Percentiles rank a stretch among this genome's conserved stretches.
Evolutionary conservation across 2,329 filamentous ascomycete genomes (phyloP).

Genomic region (Xylaria sp.): DNA sequence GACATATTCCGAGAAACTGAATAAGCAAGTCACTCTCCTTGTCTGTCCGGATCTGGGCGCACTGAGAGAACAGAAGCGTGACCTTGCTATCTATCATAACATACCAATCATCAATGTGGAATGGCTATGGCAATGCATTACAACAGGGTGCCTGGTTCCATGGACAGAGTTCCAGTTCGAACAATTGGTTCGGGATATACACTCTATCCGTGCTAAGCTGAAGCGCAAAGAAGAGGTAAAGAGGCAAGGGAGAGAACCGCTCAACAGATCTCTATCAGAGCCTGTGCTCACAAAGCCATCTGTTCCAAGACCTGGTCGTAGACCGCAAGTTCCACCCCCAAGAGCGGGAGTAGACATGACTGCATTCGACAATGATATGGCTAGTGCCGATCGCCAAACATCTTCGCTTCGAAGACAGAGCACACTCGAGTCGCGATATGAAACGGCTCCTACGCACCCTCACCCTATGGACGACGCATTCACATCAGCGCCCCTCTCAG

Average conservation of each 20-base stretch:
- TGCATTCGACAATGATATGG: constrained; percentile 53
- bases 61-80: constrained; percentile 79
- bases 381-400: constrained; percentile 35
- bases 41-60: constrained; percentile 71
- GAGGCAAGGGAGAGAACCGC: constrained; percentile 37
- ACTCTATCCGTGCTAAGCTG: constrained; percentile 29
- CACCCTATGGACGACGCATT: constrained; percentile 46
- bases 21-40: constrained; percentile 76
- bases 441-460: constrained; percentile 56
- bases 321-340: constrained; percentile 35
- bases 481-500: constrained; percentile 53
- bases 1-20: constrained; percentile 81
- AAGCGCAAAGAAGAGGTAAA: constrained; percentile 36
- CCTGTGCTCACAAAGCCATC: constrained; percentile 34
- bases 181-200: constrained; percentile 51
- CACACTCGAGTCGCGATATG: constrained; percentile 49
- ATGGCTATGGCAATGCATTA: constrained; percentile 88
- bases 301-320: constrained; percentile 28
- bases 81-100: constrained; percentile 77
- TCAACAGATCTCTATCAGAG: constrained; percentile 41
- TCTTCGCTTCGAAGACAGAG: constrained; percentile 24
- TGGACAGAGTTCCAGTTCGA: constrained; percentile 61
- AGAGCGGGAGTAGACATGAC: constrained; percentile 53
- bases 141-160: constrained; percentile 61
- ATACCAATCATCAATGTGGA: constrained; percentile 83